Conservation (phyloP, 73 alveolate genomes). For the Breviolum minutum region DNA sequence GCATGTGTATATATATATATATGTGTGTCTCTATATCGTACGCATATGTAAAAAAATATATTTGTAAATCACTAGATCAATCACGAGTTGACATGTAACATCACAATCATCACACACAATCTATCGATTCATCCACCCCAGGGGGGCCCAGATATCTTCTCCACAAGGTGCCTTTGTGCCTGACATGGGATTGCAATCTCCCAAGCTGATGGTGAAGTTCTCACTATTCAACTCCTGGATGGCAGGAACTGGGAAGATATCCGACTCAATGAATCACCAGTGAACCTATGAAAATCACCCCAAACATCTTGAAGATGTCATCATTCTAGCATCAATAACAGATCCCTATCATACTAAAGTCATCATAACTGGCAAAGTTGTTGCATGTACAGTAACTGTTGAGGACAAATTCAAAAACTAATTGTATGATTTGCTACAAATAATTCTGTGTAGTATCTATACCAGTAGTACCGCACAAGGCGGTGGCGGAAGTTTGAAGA, state of each 20-base stretch:
- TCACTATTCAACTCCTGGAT: constrained; percentile 21
- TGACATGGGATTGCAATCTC: neutral
- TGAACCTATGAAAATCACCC: neutral
- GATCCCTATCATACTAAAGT: neutral
- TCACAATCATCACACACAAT: too few relatives aligned
- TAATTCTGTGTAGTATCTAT: neutral
- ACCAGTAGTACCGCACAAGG: too few relatives aligned
- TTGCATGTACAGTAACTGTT: neutral
- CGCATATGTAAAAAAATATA: too few relatives aligned
- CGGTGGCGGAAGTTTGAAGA: too few relatives aligned
- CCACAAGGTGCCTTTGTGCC: neutral
- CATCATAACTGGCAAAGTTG: neutral
- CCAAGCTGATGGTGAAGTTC: constrained; percentile 24
- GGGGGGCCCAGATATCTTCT: too few relatives aligned
- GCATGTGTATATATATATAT: too few relatives aligned
- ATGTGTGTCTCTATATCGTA: too few relatives aligned
- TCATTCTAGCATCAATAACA: neutral
- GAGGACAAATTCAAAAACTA: neutral
- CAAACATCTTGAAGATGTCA: neutral
- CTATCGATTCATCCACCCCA: too few relatives aligned
- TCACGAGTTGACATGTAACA: too few relatives aligned
- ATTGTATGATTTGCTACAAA: neutral
- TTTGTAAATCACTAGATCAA: too few relatives aligned
- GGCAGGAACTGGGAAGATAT: neutral
- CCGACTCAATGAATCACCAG: neutral